Conservation (phyloP, 148 eudicot genomes). For the Chenopodium quinoa region DNA sequence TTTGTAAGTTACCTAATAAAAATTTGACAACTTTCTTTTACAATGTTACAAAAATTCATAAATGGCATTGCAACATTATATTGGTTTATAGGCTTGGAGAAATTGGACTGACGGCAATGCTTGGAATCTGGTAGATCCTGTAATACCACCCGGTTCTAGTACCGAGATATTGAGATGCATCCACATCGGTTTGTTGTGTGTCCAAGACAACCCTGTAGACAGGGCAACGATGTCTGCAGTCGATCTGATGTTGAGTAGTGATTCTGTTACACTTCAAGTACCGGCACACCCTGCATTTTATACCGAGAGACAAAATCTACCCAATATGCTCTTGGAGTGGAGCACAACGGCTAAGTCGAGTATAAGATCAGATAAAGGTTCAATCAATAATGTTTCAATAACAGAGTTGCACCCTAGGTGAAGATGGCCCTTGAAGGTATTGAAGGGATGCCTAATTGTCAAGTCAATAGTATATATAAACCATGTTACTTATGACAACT, state of each 20-base stretch:
- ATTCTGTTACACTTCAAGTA: slow-evolving; percentile 22
- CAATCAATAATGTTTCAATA: slow-evolving; percentile 1
- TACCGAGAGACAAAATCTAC: not conserved
- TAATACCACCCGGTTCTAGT: not conserved
- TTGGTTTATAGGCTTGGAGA: slow-evolving; percentile 10
- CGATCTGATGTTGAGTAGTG: slow-evolving; percentile 36
- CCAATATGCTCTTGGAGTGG: not conserved
- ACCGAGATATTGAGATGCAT: slow-evolving; percentile 40
- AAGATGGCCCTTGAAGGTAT: too few species aligned
- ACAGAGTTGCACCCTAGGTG: slow-evolving; percentile 15
- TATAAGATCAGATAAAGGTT: not conserved
- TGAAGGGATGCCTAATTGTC: too few species aligned
- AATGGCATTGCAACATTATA: too few species aligned
- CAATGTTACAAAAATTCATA: not conserved
- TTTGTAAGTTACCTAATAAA: slow-evolving; percentile 6
- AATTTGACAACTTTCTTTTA: not conserved
- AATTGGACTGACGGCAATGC: slow-evolving; percentile 12
- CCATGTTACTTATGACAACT: too few species aligned
- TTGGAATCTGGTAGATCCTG: slow-evolving; percentile 16
- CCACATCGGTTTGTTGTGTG: slow-evolving; percentile 44
- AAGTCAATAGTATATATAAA: too few species aligned
- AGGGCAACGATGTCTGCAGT: slow-evolving; percentile 46
- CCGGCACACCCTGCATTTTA: slow-evolving; percentile 16
- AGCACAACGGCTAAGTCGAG: not conserved
- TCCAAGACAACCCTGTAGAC: slow-evolving; percentile 29